Conservation (phyloP, 306 rosid genomes). For the Mimosa pudica region DNA sequence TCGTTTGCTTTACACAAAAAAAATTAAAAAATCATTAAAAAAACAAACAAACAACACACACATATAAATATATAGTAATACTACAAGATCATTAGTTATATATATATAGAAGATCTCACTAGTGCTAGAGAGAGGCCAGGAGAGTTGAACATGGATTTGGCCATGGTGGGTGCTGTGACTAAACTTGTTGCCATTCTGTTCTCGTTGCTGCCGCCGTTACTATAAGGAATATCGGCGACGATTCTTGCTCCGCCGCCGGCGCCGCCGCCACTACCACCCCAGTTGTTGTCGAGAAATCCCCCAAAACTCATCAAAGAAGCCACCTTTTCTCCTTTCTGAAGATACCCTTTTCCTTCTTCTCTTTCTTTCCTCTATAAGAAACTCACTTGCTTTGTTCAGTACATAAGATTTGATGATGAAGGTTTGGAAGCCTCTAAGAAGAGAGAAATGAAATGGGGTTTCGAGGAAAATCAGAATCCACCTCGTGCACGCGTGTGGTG, state of each 20-base stretch:
- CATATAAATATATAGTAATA: slow-evolving; percentile 6
- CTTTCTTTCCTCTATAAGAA: neutral
- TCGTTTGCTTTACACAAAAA: slow-evolving; percentile 52
- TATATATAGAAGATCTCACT: slow-evolving; percentile 41
- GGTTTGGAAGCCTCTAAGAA: neutral
- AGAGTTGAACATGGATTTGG: slow-evolving; percentile 95
- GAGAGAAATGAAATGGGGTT: neutral
- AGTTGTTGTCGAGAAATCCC: slow-evolving; percentile 74
- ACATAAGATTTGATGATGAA: slow-evolving; percentile 13
- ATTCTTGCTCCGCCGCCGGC: slow-evolving; percentile 60
- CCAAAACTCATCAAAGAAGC: slow-evolving; percentile 93
- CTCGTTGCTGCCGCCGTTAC: slow-evolving; percentile 29
- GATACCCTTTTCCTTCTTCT: neutral
- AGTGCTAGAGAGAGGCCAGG: slow-evolving; percentile 92
- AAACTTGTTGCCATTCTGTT: slow-evolving; percentile 65
- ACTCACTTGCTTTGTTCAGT: neutral
- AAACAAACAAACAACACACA: neutral
- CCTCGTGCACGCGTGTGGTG: neutral
- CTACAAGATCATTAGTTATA: neutral
- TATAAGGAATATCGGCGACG: slow-evolving; percentile 61
- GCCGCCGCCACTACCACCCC: slow-evolving; percentile 51
- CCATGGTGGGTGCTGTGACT: slow-evolving; percentile 56
- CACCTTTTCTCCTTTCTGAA: slow-evolving; percentile 1
- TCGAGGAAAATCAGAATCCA: slow-evolving; percentile 7
- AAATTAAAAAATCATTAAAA: neutral